phyloP scores from a whole-genome alignment of 768 basidiomycete species.

The Leccinum ochraceum region DNA sequence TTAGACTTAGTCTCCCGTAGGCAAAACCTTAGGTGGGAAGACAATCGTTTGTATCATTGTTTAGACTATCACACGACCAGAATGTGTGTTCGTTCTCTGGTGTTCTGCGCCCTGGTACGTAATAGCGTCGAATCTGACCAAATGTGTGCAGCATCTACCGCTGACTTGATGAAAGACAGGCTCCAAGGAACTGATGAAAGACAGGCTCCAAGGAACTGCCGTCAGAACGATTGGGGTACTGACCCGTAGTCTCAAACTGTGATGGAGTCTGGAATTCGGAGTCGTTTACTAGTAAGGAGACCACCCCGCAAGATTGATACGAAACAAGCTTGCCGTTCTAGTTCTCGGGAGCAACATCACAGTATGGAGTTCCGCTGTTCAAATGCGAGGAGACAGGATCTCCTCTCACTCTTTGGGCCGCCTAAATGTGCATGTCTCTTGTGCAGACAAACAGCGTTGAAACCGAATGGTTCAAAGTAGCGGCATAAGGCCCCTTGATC shows the following conservation, averaged over 20 bases:
- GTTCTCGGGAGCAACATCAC: background rate
- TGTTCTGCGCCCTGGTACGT: background rate
- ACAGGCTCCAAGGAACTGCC: background rate
- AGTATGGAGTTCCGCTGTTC: background rate
- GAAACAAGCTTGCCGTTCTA: background rate
- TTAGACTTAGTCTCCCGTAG: background rate
- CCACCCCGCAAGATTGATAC: background rate
- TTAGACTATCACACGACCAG: background rate
- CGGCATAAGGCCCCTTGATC: background rate
- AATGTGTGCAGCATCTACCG: background rate
- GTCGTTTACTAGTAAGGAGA: background rate
- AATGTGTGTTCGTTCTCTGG: background rate
- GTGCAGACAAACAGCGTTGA: background rate
- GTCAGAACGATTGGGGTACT: background rate
- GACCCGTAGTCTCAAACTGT: background rate
- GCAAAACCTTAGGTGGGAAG: too few species aligned
- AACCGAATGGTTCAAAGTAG: background rate
- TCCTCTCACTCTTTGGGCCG: background rate
- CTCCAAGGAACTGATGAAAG: background rate
- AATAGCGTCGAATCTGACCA: background rate
- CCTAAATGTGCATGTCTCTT: background rate
- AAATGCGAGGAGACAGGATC: background rate
- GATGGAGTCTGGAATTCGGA: background rate
- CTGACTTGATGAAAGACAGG: background rate
- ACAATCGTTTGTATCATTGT: too few species aligned